Conservation (phyloP, 2,329 filamentous ascomycete genomes). For the Ophioceras dolichostomum region DNA sequence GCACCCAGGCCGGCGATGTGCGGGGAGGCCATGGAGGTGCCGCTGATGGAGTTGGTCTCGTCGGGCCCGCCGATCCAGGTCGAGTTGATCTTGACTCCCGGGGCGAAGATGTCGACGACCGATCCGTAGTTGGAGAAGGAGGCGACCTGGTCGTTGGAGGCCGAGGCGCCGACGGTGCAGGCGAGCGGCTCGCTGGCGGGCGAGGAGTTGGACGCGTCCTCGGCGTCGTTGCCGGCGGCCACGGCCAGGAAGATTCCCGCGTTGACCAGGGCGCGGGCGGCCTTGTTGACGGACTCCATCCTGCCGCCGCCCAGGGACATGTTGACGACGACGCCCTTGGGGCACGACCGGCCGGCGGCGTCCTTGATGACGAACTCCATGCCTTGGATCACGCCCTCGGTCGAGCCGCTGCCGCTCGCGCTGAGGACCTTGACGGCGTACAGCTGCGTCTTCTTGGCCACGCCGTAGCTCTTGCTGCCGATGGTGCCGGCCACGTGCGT, state of each 20-base stretch:
- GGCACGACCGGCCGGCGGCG: constrained; percentile 21
- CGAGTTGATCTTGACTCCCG: constrained; percentile 40
- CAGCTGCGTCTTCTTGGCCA: constrained; percentile 43
- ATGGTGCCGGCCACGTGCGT: constrained; percentile 54
- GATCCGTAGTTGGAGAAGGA: constrained; percentile 44
- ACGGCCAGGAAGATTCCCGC: constrained; percentile 43
- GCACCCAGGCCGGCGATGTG: constrained; percentile 20
- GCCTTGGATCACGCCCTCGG: constrained; percentile 14
- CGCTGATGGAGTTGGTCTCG: constrained; percentile 26
- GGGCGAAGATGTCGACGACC: constrained; percentile 42
- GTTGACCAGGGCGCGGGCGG: constrained; percentile 32
- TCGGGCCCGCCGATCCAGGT: constrained; percentile 37
- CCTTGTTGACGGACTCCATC: constrained; percentile 35
- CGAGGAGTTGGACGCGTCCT: constrained; percentile 30
- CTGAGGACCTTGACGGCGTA: constrained; percentile 50
- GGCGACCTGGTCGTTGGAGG: constrained; percentile 24
- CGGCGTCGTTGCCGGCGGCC: constrained; percentile 39
- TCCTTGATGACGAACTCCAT: constrained; percentile 21
- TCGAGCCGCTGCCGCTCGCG: constrained; percentile 21
- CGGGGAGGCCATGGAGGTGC: constrained; percentile 28
- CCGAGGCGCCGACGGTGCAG: constrained; percentile 41
- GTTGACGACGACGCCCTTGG: constrained; percentile 36
- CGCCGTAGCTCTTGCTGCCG: constrained; percentile 46
- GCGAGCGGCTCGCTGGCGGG: constrained; percentile 33
- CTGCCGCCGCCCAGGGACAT: constrained; percentile 43